Conservation (phyloP, 306 rosid species). For the Comarum palustre region DNA sequence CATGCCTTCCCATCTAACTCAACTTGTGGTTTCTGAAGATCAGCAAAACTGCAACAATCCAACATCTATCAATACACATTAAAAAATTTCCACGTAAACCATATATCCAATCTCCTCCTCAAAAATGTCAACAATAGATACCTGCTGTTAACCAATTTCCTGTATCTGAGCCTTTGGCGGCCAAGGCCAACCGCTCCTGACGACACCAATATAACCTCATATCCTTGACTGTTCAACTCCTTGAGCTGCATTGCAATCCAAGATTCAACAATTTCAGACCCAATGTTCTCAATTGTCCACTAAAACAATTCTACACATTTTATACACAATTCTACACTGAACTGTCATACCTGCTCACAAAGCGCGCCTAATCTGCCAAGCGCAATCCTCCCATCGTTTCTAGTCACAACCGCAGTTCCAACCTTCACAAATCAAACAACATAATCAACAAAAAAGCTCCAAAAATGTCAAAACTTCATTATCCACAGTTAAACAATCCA, state of each 20-base stretch:
- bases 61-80: constrained; percentile 10
- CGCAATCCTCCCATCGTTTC: constrained; percentile 57
- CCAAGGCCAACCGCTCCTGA: constrained; percentile 99
- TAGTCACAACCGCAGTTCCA: constrained; percentile 68
- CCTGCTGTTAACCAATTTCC: constrained; percentile 92
- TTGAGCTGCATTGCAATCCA: constrained; percentile 56
- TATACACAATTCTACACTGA: background rate
- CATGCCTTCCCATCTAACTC: constrained; percentile 98
- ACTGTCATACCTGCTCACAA: constrained; percentile 68
- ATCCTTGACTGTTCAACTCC: constrained; percentile 72
- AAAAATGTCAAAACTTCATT: background rate
- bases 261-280: constrained; percentile 17
- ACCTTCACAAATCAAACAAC: constrained; percentile 38
- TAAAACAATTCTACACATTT: background rate
- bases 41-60: constrained; percentile 68
- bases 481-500: background rate
- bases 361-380: constrained; percentile 76
- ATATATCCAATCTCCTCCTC: background rate
- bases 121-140: constrained; percentile 21
- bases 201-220: constrained; percentile 87
- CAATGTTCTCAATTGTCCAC: background rate
- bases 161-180: constrained; percentile 83
- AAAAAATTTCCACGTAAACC: background rate
- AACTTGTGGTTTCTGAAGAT: constrained; percentile 92
- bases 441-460: background rate